A percentile compares a stretch with the other conserved stretches of the same genome.
phyloP scores from a whole-genome alignment of 345 rosid genomes.

The Hibiscus mutabilis region DNA sequence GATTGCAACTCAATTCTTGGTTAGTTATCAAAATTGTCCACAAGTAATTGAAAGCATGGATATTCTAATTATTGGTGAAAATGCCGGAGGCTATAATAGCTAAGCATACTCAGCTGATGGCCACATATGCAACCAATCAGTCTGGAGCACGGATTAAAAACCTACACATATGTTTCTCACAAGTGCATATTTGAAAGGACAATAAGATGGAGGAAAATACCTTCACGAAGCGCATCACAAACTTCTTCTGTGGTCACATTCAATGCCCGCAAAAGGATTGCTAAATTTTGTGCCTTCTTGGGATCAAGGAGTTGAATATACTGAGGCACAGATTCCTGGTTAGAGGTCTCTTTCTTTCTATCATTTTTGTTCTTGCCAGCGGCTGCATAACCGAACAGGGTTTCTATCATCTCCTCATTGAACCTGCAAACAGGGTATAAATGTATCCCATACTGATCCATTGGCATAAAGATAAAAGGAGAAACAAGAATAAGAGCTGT shows the following conservation, averaged over 20 bases:
- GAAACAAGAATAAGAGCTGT: slow-evolving; percentile 2
- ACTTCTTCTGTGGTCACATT: slow-evolving; percentile 88
- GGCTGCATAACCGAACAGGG: slow-evolving; percentile 68
- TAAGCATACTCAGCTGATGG: no score
- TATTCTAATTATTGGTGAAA: not conserved
- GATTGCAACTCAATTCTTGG: not conserved
- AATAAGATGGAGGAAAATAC: slow-evolving; percentile 28
- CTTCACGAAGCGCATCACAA: slow-evolving; percentile 87
- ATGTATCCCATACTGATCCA: not conserved
- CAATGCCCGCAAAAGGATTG: slow-evolving; percentile 84
- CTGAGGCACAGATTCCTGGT: slow-evolving; percentile 45
- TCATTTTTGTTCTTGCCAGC: slow-evolving; percentile 53
- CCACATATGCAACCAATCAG: not conserved
- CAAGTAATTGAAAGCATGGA: not conserved
- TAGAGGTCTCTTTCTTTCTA: slow-evolving; percentile 43
- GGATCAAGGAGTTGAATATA: slow-evolving; percentile 74
- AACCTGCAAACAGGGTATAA: slow-evolving; percentile 46
- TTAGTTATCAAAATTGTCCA: not conserved
- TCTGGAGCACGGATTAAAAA: not conserved
- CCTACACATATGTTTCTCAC: not conserved
- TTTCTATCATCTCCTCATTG: slow-evolving; percentile 98
- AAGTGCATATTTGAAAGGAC: not conserved
- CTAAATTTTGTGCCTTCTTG: slow-evolving; percentile 84
- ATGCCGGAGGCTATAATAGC: not conserved
- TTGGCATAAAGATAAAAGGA: not conserved